Percentiles rank a stretch among this genome's conserved stretches.
These are phyloP conservation scores for Gastrolobium bilobum DNA, from an alignment of 306 rosid genomes.

Conservation along the genomic window DNA sequence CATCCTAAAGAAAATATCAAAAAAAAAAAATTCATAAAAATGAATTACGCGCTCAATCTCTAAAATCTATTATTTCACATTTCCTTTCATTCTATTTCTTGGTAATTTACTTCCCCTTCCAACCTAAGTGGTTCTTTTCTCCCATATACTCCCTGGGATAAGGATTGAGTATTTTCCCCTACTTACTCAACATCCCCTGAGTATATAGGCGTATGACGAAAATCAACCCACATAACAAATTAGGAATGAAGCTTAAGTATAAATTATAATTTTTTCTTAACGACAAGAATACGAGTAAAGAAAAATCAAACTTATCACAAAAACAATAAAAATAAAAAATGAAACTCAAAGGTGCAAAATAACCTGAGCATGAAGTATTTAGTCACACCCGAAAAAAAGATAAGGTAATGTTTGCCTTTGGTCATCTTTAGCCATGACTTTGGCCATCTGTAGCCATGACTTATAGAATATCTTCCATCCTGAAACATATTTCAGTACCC, in stretches of 20 bases:
- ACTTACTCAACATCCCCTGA: background rate
- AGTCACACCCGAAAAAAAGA: slow-evolving; percentile 78
- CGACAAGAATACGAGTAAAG: background rate
- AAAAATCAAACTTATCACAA: no score
- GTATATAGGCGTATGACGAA: background rate
- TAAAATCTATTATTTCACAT: background rate
- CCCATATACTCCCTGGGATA: background rate
- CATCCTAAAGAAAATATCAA: slow-evolving; percentile 8
- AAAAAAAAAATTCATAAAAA: background rate
- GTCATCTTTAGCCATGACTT: no score
- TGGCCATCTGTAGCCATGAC: slow-evolving; percentile 77
- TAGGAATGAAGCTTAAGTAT: background rate
- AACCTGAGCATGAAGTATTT: slow-evolving; percentile 96
- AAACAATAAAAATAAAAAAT: background rate
- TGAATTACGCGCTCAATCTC: background rate
- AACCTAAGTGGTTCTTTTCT: background rate
- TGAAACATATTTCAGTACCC: slow-evolving; percentile 42
- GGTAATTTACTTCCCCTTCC: background rate
- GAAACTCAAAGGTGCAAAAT: slow-evolving; percentile 30
- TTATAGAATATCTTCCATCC: slow-evolving; percentile 88
- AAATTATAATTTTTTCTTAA: slow-evolving; percentile 4
- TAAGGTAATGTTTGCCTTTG: slow-evolving; percentile 74
- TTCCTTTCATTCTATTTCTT: no score
- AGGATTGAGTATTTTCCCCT: slow-evolving; percentile 9
- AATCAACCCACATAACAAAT: slow-evolving; percentile 9